Conservation (phyloP, 768 basidiomycete genomes). For the Tulasnella sp. region DNA sequence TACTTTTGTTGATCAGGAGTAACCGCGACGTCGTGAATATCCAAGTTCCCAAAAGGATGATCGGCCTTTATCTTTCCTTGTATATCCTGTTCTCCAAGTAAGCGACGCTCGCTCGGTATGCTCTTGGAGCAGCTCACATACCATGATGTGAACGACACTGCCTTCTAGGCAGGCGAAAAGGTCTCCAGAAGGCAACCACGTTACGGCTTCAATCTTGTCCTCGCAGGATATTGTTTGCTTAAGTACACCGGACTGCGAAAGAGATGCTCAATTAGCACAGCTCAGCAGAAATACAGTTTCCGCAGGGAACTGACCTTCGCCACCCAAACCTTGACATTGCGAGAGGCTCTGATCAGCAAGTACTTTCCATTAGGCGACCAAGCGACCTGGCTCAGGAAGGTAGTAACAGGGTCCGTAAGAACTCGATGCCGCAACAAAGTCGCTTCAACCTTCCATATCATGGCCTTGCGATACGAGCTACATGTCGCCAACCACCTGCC, state of each 20-base stretch:
- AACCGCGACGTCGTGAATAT: slow-evolving; percentile 58
- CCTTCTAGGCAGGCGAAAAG: slow-evolving; percentile 63
- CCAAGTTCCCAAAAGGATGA: slow-evolving; percentile 49
- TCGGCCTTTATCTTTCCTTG: slow-evolving; percentile 47
- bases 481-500: slow-evolving; percentile 65
- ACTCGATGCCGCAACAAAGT: slow-evolving; percentile 48
- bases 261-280: neutral
- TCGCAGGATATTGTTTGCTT: slow-evolving; percentile 44
- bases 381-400: slow-evolving; percentile 61
- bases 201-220: slow-evolving; percentile 45
- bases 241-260: slow-evolving; percentile 51
- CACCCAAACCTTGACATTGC: slow-evolving; percentile 62
- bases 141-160: slow-evolving; percentile 31
- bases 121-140: neutral
- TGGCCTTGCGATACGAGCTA: slow-evolving; percentile 31
- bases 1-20: slow-evolving; percentile 47
- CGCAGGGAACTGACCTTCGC: slow-evolving; percentile 33
- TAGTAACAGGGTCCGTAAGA: slow-evolving; percentile 42
- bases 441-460: slow-evolving; percentile 21
- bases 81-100: slow-evolving; percentile 35
- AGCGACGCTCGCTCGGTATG: neutral
- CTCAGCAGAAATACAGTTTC: neutral
- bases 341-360: slow-evolving; percentile 51
- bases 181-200: slow-evolving; percentile 56
- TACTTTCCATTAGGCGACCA: slow-evolving; percentile 57